These are phyloP conservation scores for Globisporangium radiosum DNA, from an alignment of 352 stramenopile genomes.

Conservation along the genomic window DNA sequence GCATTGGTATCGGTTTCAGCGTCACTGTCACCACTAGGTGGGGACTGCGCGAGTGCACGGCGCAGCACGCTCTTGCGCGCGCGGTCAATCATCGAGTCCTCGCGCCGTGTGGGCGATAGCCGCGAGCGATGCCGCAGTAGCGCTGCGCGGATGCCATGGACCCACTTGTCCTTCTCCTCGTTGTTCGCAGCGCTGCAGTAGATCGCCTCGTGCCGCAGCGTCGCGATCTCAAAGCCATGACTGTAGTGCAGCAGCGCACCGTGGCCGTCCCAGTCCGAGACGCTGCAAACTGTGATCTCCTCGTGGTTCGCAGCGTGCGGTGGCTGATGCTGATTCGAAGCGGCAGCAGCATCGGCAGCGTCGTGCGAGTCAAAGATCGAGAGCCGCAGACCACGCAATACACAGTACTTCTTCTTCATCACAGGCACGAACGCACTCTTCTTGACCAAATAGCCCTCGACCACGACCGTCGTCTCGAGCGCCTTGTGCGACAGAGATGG, in stretches of 20 bases:
- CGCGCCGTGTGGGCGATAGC: conserved; percentile 17
- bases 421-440: conserved; percentile 33
- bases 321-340: too few species aligned
- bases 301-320: conserved; percentile 2
- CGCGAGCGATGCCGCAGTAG: conserved; percentile 33
- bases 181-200: conserved; percentile 59
- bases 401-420: conserved; percentile 67
- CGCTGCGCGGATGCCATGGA: conserved; percentile 45
- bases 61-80: conserved; percentile 10
- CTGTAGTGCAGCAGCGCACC: conserved; percentile 59
- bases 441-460: conserved; percentile 55
- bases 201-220: conserved; percentile 38
- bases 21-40: background rate
- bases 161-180: conserved; percentile 61
- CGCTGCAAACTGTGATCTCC: conserved; percentile 26
- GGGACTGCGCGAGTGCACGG: conserved; percentile 2
- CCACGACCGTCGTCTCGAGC: conserved; percentile 12
- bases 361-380: conserved; percentile 40
- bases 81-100: conserved; percentile 22
- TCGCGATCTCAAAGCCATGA: conserved; percentile 68
- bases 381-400: conserved; percentile 34
- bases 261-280: conserved; percentile 64
- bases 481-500: background rate
- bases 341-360: background rate
- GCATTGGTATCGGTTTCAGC: background rate